Conservation (phyloP, 108 stramenopile species). For the Skeletonema costatum region DNA sequence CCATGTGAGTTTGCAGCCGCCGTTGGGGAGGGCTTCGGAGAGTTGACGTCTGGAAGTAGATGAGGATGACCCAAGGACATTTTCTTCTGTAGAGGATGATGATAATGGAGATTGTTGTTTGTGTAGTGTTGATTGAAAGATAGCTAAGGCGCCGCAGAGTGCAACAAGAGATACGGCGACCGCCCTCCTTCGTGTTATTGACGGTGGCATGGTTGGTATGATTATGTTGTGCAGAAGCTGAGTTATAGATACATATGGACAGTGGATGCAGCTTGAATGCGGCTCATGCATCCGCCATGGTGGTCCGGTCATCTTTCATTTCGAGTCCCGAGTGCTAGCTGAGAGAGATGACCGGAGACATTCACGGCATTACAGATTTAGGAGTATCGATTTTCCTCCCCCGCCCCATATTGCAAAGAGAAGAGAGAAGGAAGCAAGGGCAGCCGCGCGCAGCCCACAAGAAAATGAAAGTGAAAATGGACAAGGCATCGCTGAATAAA, state of each 20-base stretch:
- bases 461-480: too few relatives aligned
- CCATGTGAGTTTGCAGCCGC: constrained; percentile 51
- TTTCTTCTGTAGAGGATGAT: neutral
- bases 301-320: neutral
- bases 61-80: neutral
- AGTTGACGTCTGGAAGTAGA: constrained; percentile 20
- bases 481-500: too few relatives aligned
- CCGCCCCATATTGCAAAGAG: too few relatives aligned
- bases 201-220: neutral
- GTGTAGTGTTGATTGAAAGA: neutral
- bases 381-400: neutral
- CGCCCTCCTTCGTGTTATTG: neutral
- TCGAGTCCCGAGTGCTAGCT: neutral
- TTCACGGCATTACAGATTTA: neutral
- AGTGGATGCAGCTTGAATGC: too few relatives aligned
- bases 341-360: too few relatives aligned
- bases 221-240: too few relatives aligned
- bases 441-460: too few relatives aligned
- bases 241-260: too few relatives aligned
- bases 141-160: neutral
- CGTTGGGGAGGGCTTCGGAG: constrained; percentile 44
- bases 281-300: too few relatives aligned
- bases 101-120: neutral
- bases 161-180: neutral
- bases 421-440: too few relatives aligned